Conservation (phyloP, 768 basidiomycete genomes). For the Phlebiopsis gigantea region DNA sequence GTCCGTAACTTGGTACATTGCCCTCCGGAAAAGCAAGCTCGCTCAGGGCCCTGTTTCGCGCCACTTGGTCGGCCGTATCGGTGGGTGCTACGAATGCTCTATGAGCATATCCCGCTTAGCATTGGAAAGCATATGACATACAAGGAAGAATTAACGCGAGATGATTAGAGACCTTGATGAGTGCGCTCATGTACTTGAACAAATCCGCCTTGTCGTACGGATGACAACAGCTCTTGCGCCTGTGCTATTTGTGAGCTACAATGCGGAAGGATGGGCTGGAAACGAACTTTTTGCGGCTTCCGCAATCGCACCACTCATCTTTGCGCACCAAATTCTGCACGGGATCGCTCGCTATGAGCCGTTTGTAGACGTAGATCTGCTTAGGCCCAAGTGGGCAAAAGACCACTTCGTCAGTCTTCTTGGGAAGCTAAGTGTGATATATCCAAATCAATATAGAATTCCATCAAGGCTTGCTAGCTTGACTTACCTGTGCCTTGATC, state of each 20-base stretch:
- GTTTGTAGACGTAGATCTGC: slow-evolving; percentile 72
- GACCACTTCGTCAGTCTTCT: slow-evolving; percentile 86
- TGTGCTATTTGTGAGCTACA: slow-evolving; percentile 25
- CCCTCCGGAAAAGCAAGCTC: slow-evolving; percentile 60
- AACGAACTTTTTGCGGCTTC: slow-evolving; percentile 48
- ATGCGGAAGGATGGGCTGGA: background rate
- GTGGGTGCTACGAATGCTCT: background rate
- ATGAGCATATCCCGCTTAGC: no score
- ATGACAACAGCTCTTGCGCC: slow-evolving; percentile 57
- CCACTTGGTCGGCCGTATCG: slow-evolving; percentile 43
- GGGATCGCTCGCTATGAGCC: slow-evolving; percentile 54
- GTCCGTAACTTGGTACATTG: slow-evolving; percentile 51
- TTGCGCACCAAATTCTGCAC: slow-evolving; percentile 70
- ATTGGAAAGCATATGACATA: no score
- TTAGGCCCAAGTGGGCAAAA: slow-evolving; percentile 81
- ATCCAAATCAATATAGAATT: background rate
- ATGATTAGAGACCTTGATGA: slow-evolving; percentile 88
- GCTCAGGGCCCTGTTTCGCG: slow-evolving; percentile 57
- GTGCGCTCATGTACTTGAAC: slow-evolving; percentile 73
- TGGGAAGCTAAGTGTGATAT: slow-evolving; percentile 58
- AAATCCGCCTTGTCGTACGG: slow-evolving; percentile 43
- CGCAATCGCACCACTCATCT: slow-evolving; percentile 72
- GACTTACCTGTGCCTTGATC: slow-evolving; percentile 57
- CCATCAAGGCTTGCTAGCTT: background rate
- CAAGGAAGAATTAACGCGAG: slow-evolving; percentile 82